Base-by-base conservation (phyloP, 106 monocot genomes). In the Ottelia alismoides region DNA sequence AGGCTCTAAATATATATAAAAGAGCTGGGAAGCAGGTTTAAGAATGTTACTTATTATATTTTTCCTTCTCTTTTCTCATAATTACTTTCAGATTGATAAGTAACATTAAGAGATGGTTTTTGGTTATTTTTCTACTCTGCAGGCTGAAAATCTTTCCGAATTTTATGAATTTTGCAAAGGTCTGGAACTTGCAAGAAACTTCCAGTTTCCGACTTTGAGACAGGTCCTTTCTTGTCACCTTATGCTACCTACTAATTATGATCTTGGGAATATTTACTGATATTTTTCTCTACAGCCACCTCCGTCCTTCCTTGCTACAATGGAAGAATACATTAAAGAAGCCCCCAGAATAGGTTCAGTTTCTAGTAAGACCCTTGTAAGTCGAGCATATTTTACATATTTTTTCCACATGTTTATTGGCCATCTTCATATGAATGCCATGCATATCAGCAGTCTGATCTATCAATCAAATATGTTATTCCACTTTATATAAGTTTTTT, bases 241-340 rank as follows among this genome's bases (percentile, higher is more conserved):
- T 7, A 7, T 43, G 6, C 16, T 7, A 16, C 16, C 40, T 7
- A 43, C 6, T 7, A 7, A 16, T 43, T 43, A 43, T 7, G 10
- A 6, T 43, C 40, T 43, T 43, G 16, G 40, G 16, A 16, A 43
- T 43, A 43, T n/a, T n/a, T n/a, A n/a, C n/a, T n/a, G n/a, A 16
- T 43, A 16, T 43, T 16, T 47, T 43, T 50, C 57, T 67, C 51
- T 62, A 24, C 72, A 96, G 91, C 91, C 85, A 45, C 91, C 85
- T 45, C 76, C 91, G 62, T 85, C 91, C 27, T 91, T 91, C 45
- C 75, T 85, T 51, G 64, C 81, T 25, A 85, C 91, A 1, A 85
- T 91, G 91, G 85, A 91, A 75, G 91, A 91, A 58, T 91, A 91
- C 60, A 73, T 91, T 20, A 78, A 64, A 73, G 91, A 85, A 68